A percentile compares a stretch with the other conserved stretches of the same genome.
phyloP scores from a whole-genome alignment of 192 early-diverging fungal genomes.

The Podila horticola region DNA sequence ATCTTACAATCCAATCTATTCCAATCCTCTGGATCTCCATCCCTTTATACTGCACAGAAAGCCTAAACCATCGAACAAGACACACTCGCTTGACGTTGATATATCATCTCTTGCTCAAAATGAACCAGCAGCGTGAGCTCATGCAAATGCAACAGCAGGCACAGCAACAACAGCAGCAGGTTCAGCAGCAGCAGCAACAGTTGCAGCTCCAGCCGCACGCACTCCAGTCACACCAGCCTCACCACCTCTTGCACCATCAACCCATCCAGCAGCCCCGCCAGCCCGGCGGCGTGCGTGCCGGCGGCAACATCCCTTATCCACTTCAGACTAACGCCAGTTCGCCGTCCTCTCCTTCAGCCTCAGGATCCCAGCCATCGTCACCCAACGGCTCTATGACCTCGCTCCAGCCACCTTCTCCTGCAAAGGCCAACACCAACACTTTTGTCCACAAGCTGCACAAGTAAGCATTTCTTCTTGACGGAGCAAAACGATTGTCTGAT shows the following conservation, averaged over 20 bases:
- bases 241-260: conserved; percentile 1
- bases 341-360: conserved; percentile 48
- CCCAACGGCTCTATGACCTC: conserved; percentile 50
- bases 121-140: conserved; percentile 7
- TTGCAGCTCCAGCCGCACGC: background rate
- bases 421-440: conserved; percentile 61
- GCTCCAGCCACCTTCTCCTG: conserved; percentile 56
- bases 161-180: conserved; percentile 22
- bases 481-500: background rate
- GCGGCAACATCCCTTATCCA: conserved; percentile 44
- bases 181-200: conserved; percentile 25
- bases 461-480: conserved; percentile 23
- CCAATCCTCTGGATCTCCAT: too few species aligned
- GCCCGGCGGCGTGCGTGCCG: conserved; percentile 36
- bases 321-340: conserved; percentile 34
- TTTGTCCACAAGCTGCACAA: conserved; percentile 70
- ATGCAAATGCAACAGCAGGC: conserved; percentile 21
- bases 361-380: conserved; percentile 49
- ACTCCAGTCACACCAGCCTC: background rate
- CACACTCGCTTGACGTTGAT: background rate
- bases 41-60: too few species aligned
- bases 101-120: background rate
- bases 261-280: conserved; percentile 24
- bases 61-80: background rate
- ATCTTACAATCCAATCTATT: too few species aligned